These are phyloP conservation scores for Moniliella sp. DNA, from an alignment of 1,284 basidiomycete species.

Conservation along the genomic window DNA sequence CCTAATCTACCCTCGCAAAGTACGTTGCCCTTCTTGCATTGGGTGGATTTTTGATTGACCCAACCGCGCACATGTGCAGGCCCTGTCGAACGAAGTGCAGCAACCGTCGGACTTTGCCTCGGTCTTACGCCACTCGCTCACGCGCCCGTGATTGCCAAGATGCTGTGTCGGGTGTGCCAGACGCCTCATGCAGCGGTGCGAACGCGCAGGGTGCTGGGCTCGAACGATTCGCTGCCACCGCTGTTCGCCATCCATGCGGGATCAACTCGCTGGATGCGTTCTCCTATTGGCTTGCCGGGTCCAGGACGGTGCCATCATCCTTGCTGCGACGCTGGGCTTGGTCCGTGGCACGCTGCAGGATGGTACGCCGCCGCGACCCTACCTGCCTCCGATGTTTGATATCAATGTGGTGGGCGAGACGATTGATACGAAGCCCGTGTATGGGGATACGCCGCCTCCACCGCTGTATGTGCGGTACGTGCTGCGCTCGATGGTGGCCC, in stretches of 20 bases:
- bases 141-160: slow-evolving; percentile 64
- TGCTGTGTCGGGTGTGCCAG: slow-evolving; percentile 56
- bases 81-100: slow-evolving; percentile 40
- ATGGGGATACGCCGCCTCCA: too few species aligned
- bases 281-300: slow-evolving; percentile 52
- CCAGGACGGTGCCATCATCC: too few species aligned
- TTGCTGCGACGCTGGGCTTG: too few species aligned
- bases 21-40: neutral
- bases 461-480: neutral
- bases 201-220: slow-evolving; percentile 48
- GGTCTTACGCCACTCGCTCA: slow-evolving; percentile 53
- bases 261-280: slow-evolving; percentile 56
- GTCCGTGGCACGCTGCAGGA: too few species aligned
- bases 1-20: slow-evolving; percentile 59
- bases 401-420: too few species aligned
- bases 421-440: too few species aligned
- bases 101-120: slow-evolving; percentile 45
- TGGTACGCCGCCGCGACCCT: too few species aligned
- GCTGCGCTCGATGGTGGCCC: slow-evolving; percentile 47
- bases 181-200: slow-evolving; percentile 53
- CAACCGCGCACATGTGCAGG: neutral
- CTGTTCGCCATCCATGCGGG: slow-evolving; percentile 68
- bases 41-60: neutral
- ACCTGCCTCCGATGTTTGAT: neutral
- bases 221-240: slow-evolving; percentile 44